Percentiles rank a stretch among this genome's conserved stretches.
phyloP scores from a whole-genome alignment of 306 rosid species.

The Bauhinia variegata region DNA sequence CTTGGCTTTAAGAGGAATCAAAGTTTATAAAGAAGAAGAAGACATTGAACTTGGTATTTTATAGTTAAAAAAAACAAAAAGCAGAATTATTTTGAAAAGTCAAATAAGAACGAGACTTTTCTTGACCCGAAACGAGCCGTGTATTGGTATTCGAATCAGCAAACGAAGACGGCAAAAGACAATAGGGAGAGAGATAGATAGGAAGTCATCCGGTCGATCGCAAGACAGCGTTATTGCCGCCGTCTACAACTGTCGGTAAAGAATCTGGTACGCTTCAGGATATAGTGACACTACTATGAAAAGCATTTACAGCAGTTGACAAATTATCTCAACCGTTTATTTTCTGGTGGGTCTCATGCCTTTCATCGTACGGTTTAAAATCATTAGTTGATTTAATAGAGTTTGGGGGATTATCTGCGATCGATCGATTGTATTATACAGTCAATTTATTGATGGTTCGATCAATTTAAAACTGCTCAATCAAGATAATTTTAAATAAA shows the following conservation, averaged over 20 bases:
- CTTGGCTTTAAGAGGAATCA: constrained; percentile 24
- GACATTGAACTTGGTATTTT: neutral
- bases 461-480: too few species aligned
- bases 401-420: too few species aligned
- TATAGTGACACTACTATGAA: neutral
- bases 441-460: too few species aligned
- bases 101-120: constrained; percentile 36
- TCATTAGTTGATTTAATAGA: too few species aligned
- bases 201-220: constrained; percentile 19
- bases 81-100: neutral
- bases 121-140: constrained; percentile 35
- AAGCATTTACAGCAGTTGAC: too few species aligned
- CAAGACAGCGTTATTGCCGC: constrained; percentile 11
- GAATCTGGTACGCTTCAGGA: neutral
- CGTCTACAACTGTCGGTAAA: neutral
- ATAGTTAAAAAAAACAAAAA: constrained; percentile 28
- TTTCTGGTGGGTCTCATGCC: too few species aligned
- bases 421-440: too few species aligned
- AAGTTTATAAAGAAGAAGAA: constrained; percentile 23
- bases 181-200: neutral
- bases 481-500: too few species aligned
- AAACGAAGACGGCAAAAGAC: neutral
- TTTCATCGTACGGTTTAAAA: too few species aligned
- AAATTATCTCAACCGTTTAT: too few species aligned
- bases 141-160: neutral